phyloP scores from a whole-genome alignment of 768 basidiomycete species.

The Pulveroboletus sp. region DNA sequence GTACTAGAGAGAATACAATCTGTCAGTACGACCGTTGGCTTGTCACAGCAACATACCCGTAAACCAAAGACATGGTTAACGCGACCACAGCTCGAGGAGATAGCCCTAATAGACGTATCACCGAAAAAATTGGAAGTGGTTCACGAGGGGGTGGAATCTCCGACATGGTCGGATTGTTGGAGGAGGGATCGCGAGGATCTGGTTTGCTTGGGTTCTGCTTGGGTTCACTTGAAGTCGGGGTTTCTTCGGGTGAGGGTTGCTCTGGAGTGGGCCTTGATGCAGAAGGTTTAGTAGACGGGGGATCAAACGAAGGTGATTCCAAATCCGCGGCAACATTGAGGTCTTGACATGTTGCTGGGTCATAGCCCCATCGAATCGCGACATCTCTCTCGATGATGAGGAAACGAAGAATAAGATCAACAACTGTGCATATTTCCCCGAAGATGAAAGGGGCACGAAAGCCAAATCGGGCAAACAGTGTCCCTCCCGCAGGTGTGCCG shows the following conservation, averaged over 20 bases:
- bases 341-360: slow-evolving; percentile 30
- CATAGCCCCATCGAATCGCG: slow-evolving; percentile 44
- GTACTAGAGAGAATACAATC: slow-evolving; percentile 32
- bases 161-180: not conserved
- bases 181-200: not conserved
- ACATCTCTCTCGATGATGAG: slow-evolving; percentile 53
- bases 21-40: not conserved
- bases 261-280: not conserved
- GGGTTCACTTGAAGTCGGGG: not conserved
- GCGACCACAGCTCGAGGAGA: slow-evolving; percentile 48
- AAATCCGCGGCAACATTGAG: slow-evolving; percentile 1
- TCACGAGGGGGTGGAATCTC: slow-evolving; percentile 15
- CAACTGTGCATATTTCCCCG: slow-evolving; percentile 38
- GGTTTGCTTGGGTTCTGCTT: not conserved
- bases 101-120: slow-evolving; percentile 38
- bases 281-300: not conserved
- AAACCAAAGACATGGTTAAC: slow-evolving; percentile 43
- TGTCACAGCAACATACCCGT: slow-evolving; percentile 41
- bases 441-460: slow-evolving; percentile 60
- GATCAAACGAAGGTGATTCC: slow-evolving; percentile 2
- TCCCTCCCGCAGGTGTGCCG: slow-evolving; percentile 56
- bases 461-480: slow-evolving; percentile 49
- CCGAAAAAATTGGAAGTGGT: slow-evolving; percentile 36
- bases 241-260: not conserved
- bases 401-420: slow-evolving; percentile 53